Base-by-base conservation (phyloP, 768 basidiomycete species). In the Kwoniella heveanensis region DNA sequence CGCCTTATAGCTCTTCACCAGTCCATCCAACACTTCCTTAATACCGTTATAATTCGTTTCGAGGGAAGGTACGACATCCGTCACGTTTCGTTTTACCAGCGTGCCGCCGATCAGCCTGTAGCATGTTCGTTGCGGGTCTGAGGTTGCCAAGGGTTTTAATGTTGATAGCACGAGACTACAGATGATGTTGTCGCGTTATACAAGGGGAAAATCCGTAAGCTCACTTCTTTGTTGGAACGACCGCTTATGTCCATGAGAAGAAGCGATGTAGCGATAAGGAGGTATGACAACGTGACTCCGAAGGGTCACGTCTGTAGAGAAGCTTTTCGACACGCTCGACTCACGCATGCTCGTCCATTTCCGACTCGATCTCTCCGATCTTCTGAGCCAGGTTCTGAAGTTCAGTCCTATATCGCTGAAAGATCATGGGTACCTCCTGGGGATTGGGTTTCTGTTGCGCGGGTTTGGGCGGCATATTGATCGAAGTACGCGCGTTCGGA, bases 101-200 rank as follows among this genome's bases (percentile, higher is more conserved):
- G 96, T 88, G 27, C 95, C 95, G 5, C 96, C 96, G 67, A 99
- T 90, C 69, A 98, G 84, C 57, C 95, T 88, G 82, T 97, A 99
- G 81, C 96, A 98, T 82, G 92, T 93, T 61, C 96, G 88, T 80
- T 88, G 85, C 19, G 95, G 93, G 62, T 94, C 90, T 62, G 87
- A 85, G n/a, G 83, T 83, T 39, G 92, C 82, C 10, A 88, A 87
- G 67, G 97, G 92, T 68, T 88, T 85, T 36, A 99, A 81, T 1
- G 96, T 97, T 2, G 85, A 84, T 39, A 98, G 84, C 9, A 99
- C 96, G 17, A 99, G 83, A 46, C 94, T 97, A 30, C 15, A 22
- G 32, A 7, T 36, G n/a, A n/a, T n/a, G n/a, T n/a, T n/a, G n/a
- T n/a, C n/a, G n/a, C n/a, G n/a, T n/a, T n/a, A n/a, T n/a, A n/a